These are phyloP conservation scores for Adiantum capillusveneris DNA, from an alignment of 75 land plant genomes.

Conservation along the genomic window DNA sequence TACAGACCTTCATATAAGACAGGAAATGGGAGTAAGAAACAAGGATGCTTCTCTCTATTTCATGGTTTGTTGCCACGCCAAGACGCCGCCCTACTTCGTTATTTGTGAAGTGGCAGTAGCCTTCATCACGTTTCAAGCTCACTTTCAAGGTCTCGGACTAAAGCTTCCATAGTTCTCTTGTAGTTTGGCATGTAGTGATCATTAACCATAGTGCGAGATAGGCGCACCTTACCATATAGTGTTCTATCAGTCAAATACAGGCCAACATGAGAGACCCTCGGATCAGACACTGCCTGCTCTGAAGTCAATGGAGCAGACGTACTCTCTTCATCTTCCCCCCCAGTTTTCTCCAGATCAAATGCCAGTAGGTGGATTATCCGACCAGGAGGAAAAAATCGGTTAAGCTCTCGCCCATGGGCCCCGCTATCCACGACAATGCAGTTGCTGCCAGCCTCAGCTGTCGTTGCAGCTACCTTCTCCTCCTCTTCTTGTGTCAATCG, in stretches of 20 bases:
- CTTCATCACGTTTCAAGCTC: too few species aligned
- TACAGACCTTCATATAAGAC: too few species aligned
- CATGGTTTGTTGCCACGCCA: too few species aligned
- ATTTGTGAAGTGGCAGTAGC: too few species aligned
- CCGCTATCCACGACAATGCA: conserved; percentile 13
- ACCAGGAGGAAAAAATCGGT: conserved; percentile 79
- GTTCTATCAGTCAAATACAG: conserved; percentile 63
- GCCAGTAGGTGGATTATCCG: conserved; percentile 74
- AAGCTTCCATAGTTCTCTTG: conserved; percentile 60
- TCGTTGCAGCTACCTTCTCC: conserved; percentile 40
- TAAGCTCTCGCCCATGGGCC: conserved; percentile 20
- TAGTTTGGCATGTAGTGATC: conserved; percentile 95
- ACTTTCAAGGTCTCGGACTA: conserved; percentile 54
- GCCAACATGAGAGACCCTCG: conserved; percentile 25
- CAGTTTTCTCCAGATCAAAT: conserved; percentile 13
- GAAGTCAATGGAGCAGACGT: neutral
- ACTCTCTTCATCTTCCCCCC: conserved; percentile 12
- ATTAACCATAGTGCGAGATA: conserved; percentile 76
- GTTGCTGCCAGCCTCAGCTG: conserved; percentile 27
- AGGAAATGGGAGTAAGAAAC: too few species aligned
- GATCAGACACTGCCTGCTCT: conserved; percentile 1
- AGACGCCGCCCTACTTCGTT: too few species aligned
- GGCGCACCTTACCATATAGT: conserved; percentile 70
- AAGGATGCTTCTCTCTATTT: too few species aligned
- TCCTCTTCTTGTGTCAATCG: conserved; percentile 65